phyloP scores from a whole-genome alignment of 192 early-diverging fungal genomes.

The Chytriomyces hyalinus region DNA sequence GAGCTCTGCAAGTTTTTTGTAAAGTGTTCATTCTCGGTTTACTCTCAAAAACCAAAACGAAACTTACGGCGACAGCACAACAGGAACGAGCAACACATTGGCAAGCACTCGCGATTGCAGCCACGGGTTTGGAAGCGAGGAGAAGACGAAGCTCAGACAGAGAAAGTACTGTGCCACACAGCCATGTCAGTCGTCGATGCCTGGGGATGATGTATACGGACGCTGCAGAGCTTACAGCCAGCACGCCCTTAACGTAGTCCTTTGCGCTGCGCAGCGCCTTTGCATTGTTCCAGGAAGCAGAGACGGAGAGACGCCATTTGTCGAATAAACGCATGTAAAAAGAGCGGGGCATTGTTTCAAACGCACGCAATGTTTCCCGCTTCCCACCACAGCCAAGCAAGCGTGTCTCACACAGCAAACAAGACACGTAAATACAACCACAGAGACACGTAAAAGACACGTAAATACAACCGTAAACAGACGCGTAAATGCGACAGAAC shows the following conservation, averaged over 20 bases:
- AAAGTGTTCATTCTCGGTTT: not conserved
- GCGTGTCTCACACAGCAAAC: no score
- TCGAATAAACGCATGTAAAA: no score
- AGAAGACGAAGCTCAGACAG: slow-evolving; percentile 3
- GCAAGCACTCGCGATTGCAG: slow-evolving; percentile 1
- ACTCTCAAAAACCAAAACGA: not conserved
- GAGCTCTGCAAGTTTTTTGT: not conserved
- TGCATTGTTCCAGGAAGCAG: no score
- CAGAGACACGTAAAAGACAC: no score
- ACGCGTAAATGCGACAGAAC: no score
- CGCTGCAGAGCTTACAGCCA: not conserved
- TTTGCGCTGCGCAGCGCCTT: not conserved
- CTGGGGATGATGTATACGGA: not conserved
- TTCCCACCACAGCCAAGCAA: no score
- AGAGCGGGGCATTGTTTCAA: no score
- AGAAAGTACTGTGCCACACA: slow-evolving; percentile 1
- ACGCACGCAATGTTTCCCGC: no score
- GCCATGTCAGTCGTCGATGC: not conserved
- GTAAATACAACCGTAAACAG: no score
- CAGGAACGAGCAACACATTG: slow-evolving; percentile 12
- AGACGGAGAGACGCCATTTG: no score
- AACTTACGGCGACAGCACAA: slow-evolving; percentile 15
- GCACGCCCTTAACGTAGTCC: slow-evolving; percentile 15
- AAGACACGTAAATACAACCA: no score
- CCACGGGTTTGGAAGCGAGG: not conserved